phyloP scores from a whole-genome alignment of 2,329 filamentous ascomycete genomes.

The Lithohypha guttulata region DNA sequence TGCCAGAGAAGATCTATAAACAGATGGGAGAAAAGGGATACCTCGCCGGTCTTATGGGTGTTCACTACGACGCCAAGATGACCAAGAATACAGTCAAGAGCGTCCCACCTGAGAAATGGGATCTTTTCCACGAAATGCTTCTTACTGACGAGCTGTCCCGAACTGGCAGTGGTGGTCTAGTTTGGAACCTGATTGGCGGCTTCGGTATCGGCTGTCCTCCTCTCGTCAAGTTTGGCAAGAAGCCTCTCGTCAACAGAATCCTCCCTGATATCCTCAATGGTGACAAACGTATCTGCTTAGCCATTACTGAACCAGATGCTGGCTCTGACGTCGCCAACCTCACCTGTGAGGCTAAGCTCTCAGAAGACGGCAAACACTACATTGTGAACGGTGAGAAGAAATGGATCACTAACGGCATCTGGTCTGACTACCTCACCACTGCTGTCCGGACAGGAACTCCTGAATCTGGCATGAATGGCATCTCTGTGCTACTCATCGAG shows the following conservation, averaged over 20 bases:
- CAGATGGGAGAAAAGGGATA: conserved; percentile 90
- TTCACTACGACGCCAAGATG: conserved; percentile 64
- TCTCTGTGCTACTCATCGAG: conserved; percentile 87
- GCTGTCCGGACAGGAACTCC: conserved; percentile 79
- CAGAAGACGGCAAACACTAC: conserved; percentile 93
- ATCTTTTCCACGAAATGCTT: conserved; percentile 95
- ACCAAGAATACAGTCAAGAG: conserved; percentile 60
- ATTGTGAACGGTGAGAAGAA: conserved; percentile 99
- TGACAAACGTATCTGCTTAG: conserved; percentile 94
- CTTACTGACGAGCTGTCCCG: conserved; percentile 91
- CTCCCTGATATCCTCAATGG: conserved; percentile 78
- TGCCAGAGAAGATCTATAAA: conserved; percentile 84
- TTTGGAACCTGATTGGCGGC: conserved; percentile 96
- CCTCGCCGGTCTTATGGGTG: conserved; percentile 76
- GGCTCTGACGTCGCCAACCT: conserved; percentile 92
- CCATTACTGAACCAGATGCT: conserved; percentile 93
- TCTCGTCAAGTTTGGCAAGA: conserved; percentile 81
- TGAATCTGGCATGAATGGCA: conserved; percentile 69
- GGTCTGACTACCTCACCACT: conserved; percentile 94
- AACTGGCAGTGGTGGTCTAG: conserved; percentile 77
- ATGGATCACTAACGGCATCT: conserved; percentile 98
- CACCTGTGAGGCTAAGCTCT: conserved; percentile 89
- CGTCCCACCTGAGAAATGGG: conserved; percentile 82
- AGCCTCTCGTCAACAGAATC: conserved; percentile 74
- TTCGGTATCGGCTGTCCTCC: conserved; percentile 92